A percentile compares a stretch with the other conserved stretches of the same genome.
Conservation (phyloP, 148 eudicot genomes). For the Cornus florida region DNA sequence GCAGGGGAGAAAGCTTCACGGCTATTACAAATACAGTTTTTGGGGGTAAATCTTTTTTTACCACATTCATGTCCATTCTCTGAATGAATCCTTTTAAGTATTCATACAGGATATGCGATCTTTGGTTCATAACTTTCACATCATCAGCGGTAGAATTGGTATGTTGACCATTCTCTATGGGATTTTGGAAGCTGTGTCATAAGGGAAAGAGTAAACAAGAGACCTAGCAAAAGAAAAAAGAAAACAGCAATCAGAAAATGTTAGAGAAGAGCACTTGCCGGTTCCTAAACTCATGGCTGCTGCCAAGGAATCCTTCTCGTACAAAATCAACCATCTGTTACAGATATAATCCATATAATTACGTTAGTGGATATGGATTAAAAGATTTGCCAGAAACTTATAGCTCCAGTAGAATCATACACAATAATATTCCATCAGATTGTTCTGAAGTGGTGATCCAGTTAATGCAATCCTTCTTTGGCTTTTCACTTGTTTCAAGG, state of each 20-base stretch:
- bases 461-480: slow-evolving; percentile 98
- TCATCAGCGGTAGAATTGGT: slow-evolving; percentile 86
- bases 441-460: slow-evolving; percentile 99
- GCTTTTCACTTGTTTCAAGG: slow-evolving; percentile 85
- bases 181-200: slow-evolving; percentile 82
- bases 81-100: slow-evolving; percentile 97
- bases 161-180: slow-evolving; percentile 93
- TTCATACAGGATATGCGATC: slow-evolving; percentile 92
- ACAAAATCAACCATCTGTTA: slow-evolving; percentile 99
- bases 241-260: neutral
- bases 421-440: slow-evolving; percentile 98
- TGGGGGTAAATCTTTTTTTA: slow-evolving; percentile 88
- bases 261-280: slow-evolving; percentile 46
- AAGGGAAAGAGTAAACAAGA: slow-evolving; percentile 15
- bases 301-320: slow-evolving; percentile 95
- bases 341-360: slow-evolving; percentile 9
- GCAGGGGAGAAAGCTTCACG: slow-evolving; percentile 88
- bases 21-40: slow-evolving; percentile 93
- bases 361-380: neutral
- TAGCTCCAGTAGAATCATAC: slow-evolving; percentile 45
- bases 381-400: neutral
- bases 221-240: neutral
- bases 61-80: slow-evolving; percentile 98
- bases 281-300: slow-evolving; percentile 95
- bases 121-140: slow-evolving; percentile 95